Conservation (phyloP, 495 filamentous ascomycete species). For the Aspergillus bridgeri region DNA sequence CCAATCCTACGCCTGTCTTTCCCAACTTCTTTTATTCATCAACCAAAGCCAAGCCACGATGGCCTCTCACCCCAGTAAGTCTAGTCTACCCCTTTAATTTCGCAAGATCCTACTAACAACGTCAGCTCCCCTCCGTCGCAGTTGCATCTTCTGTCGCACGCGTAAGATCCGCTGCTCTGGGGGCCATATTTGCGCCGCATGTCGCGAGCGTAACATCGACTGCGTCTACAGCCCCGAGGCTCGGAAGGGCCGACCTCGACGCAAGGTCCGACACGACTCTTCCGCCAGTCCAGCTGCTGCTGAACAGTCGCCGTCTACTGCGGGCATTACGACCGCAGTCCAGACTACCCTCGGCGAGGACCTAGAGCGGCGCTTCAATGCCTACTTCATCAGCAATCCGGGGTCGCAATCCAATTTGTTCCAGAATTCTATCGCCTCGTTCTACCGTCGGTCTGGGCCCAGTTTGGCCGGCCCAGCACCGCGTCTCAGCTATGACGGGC, state of each 20-base stretch:
- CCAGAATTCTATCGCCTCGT: not conserved
- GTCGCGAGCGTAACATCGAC: slow-evolving; percentile 5
- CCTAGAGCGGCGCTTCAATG: not conserved
- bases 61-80: not conserved
- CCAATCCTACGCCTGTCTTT: not conserved
- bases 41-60: not conserved
- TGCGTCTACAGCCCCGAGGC: slow-evolving; percentile 8
- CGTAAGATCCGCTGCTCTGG: slow-evolving; percentile 10
- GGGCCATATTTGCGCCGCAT: slow-evolving; percentile 6
- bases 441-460: not conserved
- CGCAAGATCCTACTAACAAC: not conserved
- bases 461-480: not conserved
- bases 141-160: slow-evolving; percentile 8
- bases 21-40: not conserved
- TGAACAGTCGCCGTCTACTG: not conserved
- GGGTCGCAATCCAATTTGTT: not conserved
- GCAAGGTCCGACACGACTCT: not conserved
- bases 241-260: slow-evolving; percentile 5
- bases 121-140: slow-evolving; percentile 2
- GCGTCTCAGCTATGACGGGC: not conserved
- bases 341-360: not conserved
- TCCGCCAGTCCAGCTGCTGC: not conserved
- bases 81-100: not conserved
- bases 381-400: slow-evolving; percentile 1
- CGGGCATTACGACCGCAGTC: not conserved